phyloP scores from a whole-genome alignment of 768 basidiomycete genomes.

The Lyophyllum semitale region DNA sequence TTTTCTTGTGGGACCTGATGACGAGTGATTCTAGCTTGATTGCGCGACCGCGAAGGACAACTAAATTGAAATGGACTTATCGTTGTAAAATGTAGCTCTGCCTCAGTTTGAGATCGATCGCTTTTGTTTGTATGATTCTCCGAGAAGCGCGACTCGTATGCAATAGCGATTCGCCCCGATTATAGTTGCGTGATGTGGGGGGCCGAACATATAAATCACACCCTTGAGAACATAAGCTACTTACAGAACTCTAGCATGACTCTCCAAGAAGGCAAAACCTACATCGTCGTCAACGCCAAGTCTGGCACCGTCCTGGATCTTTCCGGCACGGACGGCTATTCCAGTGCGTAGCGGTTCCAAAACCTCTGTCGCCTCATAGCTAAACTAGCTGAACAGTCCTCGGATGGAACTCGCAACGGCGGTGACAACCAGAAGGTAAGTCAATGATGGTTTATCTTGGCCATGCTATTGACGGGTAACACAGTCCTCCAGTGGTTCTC shows the following conservation, averaged over 20 bases:
- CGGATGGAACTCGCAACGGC: conserved; percentile 36
- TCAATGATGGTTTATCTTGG: neutral
- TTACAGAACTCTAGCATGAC: conserved; percentile 20
- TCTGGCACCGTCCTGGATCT: conserved; percentile 45
- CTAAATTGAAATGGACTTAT: neutral
- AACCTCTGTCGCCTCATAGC: neutral
- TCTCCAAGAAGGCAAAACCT: conserved; percentile 12
- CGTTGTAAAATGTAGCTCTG: neutral
- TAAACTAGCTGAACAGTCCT: conserved; percentile 35
- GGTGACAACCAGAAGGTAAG: conserved; percentile 46
- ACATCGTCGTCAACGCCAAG: conserved; percentile 28
- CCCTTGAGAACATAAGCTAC: too few species aligned
- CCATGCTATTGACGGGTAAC: neutral
- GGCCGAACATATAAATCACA: too few species aligned
- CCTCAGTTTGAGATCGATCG: neutral
- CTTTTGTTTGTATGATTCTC: neutral
- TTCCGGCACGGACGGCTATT: conserved; percentile 43
- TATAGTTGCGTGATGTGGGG: too few species aligned
- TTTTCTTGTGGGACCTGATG: neutral
- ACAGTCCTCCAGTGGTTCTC: conserved; percentile 19
- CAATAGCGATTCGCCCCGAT: too few species aligned
- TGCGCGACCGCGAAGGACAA: neutral
- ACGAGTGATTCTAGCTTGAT: neutral
- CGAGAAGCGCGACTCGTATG: neutral
- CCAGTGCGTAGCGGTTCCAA: conserved; percentile 33